Base-by-base conservation (phyloP, 192 early-diverging fungal genomes). In the Phlyctochytrium arcticum region DNA sequence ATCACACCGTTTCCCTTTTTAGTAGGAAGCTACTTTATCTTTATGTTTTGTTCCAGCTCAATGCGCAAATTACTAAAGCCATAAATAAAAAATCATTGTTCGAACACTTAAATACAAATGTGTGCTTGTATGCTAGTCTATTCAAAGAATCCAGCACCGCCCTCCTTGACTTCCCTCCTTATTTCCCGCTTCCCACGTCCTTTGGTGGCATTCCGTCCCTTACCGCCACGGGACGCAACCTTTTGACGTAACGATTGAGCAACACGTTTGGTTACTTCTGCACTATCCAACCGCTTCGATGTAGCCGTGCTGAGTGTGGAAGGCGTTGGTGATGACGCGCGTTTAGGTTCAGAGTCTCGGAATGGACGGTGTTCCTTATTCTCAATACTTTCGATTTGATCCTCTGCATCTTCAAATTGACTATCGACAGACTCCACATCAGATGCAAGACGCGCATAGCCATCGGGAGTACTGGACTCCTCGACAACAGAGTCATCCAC, bases 231-330 rank as follows among this genome's bases (percentile, higher is more conserved):
- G 3, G n/a, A 3, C 12, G 48, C 36, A 9, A 32, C 50, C 50
- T 63, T 26, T 46, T 60, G 42, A 15, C 59, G 37, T 33, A 63
- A 26, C 10, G 56, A 32, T 17, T 48, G 56, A 27, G 66, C 31
- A 27, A 57, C 74, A 3, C 60, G 23, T 36, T 71, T 65, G 53
- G 68, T 63, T 39, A 77, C 60, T 57, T 77, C 75, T 8, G 39
- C 51, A 7, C 48, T 54, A 33, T 69, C 67, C 15, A 74, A 8
- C 42, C 51, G 50, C 8, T 17, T 30, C 6, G 64, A 32, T 9
- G 71, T 63, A 6, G 65, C 23, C 27, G 58, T 49, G 17, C 44
- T 24, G 21, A 24, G 15, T 5, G 54, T 58, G 2, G 67, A 47
- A 36, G 68, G 46, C 4, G 55, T 44, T n/a, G n/a, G n/a, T 8